phyloP scores from a whole-genome alignment of 306 rosid species.

The Rubus parviflorus region DNA sequence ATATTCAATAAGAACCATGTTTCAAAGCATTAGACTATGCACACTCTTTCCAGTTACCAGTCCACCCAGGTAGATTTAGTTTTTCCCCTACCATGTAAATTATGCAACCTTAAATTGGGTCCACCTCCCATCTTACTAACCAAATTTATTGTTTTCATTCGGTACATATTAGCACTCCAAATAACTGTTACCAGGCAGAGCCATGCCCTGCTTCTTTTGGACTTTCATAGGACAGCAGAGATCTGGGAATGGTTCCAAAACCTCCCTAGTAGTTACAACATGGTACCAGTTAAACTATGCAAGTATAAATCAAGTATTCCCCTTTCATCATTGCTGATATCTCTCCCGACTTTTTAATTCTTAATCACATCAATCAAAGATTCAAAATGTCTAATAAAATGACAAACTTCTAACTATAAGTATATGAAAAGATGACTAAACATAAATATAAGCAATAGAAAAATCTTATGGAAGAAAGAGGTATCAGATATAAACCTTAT shows the following conservation, averaged over 20 bases:
- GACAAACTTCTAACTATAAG: background rate
- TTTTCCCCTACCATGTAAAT: background rate
- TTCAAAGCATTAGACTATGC: background rate
- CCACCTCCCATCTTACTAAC: background rate
- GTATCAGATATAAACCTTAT: constrained; percentile 55
- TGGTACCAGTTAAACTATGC: background rate
- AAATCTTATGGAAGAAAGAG: background rate
- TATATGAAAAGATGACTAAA: background rate
- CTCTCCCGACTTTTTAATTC: background rate
- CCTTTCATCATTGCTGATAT: background rate
- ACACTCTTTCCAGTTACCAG: background rate
- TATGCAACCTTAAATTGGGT: background rate
- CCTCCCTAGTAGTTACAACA: background rate
- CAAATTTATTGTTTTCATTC: background rate
- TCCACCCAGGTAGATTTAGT: background rate
- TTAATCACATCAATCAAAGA: background rate
- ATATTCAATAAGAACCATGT: background rate
- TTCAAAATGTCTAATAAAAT: background rate
- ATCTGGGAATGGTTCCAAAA: background rate
- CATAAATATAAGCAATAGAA: constrained; percentile 7
- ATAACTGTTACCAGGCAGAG: background rate
- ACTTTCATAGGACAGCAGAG: background rate
- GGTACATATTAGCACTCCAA: background rate
- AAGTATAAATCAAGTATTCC: background rate
- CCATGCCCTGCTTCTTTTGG: background rate